Evolutionary conservation across 2,329 filamentous ascomycete species (phyloP), one percentile per base, ranked within the genome.

Genomic region (Arthroderma uncinatum): DNA sequence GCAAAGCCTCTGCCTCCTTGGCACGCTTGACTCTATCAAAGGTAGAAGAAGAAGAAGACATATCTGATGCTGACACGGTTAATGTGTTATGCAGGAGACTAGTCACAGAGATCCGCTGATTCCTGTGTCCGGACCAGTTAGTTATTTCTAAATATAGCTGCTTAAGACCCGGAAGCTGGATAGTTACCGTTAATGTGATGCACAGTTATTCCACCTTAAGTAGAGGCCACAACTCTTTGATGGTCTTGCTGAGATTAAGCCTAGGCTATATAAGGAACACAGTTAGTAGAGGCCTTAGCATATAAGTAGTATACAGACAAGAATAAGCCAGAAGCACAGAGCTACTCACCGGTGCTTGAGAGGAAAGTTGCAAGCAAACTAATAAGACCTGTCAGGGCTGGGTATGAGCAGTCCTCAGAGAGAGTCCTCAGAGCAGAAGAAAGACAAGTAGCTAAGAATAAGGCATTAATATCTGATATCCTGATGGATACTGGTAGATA

Each of bases 1-100:
- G 54, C 19, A 56, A 56, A 19, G 44, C 54, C 42, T 56, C 54
- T 12, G 54, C n/a, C 28, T 33, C 39, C 10, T n/a, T 30, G n/a
- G 28, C 44, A 19, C 42, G 34, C 21, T 28, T 56, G 19, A n/a
- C 44, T 39, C 25, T 50, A 19, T 50, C 47, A 9, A n/a, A 34
- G 33, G 12, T 12, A 5, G 33, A n/a, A n/a, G n/a, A n/a, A n/a
- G n/a, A 42, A 42, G 39, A 8, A 14, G 40, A 25, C 19, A 36
- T 23, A 23, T 47, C 21, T 25, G 10, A 9, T 47, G 40, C 40
- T 47, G 9, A 16, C 10, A 7, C 16, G 16, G 28, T 30, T 7
- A 30, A 30, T 19, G 21, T 25, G 19, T 47, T 44, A 14, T 12
- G 19, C 21, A 44, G 25, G 40, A 47, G 19, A 23, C 12, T 12